Evolutionary conservation across 441 rosid genomes (phyloP).

Genomic region (Euphorbia celastroides): DNA sequence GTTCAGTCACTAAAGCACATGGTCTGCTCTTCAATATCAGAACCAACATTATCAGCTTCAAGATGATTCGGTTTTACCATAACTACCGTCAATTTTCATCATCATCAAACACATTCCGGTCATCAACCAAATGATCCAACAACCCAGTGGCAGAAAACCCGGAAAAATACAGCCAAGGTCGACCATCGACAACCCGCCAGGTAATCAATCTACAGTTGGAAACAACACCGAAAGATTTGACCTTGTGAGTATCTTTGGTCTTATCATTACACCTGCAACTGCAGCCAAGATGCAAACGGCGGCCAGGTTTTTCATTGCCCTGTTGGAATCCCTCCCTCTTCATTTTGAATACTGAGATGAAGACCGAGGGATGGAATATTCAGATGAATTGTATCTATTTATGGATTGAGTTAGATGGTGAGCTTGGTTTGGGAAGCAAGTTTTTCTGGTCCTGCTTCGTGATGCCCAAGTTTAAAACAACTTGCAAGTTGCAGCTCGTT

Average conservation of each 20-base stretch:
- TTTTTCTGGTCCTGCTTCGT: conserved; percentile 18
- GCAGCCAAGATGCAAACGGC: conserved; percentile 37
- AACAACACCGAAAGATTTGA: conserved; percentile 34
- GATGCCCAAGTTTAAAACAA: conserved; percentile 23
- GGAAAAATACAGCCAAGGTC: conserved; percentile 11
- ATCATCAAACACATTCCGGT: neutral
- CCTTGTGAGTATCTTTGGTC: conserved; percentile 45
- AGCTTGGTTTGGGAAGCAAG: conserved; percentile 40
- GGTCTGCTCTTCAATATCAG: conserved; percentile 13
- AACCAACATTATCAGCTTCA: neutral
- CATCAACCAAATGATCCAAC: conserved; percentile 31
- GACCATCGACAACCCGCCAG: conserved; percentile 40
- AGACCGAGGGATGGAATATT: too few species aligned
- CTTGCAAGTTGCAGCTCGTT: conserved; percentile 1
- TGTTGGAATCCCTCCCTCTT: conserved; percentile 73
- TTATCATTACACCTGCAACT: conserved; percentile 43
- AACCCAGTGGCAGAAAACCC: conserved; percentile 48
- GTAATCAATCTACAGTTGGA: conserved; percentile 29
- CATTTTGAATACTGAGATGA: conserved; percentile 24
- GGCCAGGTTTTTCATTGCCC: conserved; percentile 55
- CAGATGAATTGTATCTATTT: neutral
- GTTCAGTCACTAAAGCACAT: too few species aligned
- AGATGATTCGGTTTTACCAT: neutral
- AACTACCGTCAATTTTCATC: conserved; percentile 1
- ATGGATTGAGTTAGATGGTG: neutral